These are phyloP conservation scores for Chlorella sp. DNA, from an alignment of 139 green algal genomes.

Conservation along the genomic window DNA sequence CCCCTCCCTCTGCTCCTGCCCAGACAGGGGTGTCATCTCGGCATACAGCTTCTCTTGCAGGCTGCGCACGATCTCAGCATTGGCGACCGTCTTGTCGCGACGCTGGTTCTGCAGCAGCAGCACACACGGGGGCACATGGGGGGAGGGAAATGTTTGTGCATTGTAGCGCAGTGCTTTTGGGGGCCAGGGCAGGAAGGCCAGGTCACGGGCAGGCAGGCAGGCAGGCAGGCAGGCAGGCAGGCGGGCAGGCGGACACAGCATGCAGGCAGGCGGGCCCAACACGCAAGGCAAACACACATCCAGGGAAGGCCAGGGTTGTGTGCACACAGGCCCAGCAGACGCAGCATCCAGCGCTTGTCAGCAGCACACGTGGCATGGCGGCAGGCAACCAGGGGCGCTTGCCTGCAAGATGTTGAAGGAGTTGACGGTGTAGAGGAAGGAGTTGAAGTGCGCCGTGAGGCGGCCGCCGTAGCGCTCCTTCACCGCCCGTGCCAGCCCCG, in stretches of 20 bases:
- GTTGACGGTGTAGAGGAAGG: not conserved
- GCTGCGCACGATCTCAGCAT: not conserved
- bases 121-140: no score
- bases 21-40: not conserved
- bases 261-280: not conserved
- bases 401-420: slow-evolving; percentile 14
- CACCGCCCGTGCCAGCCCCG: not conserved
- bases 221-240: no score
- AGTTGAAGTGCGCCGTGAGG: not conserved
- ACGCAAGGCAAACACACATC: no score
- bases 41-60: not conserved
- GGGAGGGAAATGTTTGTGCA: not conserved
- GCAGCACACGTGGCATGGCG: not conserved
- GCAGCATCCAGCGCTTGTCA: not conserved
- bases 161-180: no score
- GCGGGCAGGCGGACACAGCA: not conserved
- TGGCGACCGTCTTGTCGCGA: not conserved
- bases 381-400: not conserved
- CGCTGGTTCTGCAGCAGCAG: not conserved
- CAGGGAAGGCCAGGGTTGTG: no score
- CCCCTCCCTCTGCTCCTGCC: slow-evolving; percentile 7
- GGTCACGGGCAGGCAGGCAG: no score
- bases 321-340: no score
- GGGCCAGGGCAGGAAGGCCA: no score
- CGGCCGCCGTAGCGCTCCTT: not conserved